Evolutionary conservation across 2,329 filamentous ascomycete genomes (phyloP).

Genomic region (Exutisphaerella laricina): DNA sequence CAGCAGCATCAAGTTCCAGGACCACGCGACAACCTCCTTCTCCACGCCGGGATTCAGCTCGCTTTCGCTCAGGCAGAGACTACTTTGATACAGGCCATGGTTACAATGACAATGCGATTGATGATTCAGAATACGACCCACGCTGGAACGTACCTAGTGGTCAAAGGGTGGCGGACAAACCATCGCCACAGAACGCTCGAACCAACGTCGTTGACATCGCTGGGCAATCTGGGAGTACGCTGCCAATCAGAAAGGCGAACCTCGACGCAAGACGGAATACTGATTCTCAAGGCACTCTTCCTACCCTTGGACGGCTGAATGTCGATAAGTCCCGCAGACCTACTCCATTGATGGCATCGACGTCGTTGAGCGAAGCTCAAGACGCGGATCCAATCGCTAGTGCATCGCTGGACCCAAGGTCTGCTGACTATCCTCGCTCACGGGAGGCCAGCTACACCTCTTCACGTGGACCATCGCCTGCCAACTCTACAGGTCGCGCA

Average conservation of each 20-base stretch:
- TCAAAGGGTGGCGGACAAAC: constrained; percentile 14
- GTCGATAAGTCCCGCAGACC: constrained; percentile 24
- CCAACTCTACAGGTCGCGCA: constrained; percentile 11
- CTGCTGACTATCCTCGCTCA: constrained; percentile 15
- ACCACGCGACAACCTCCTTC: constrained; percentile 18
- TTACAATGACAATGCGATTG: constrained; percentile 23
- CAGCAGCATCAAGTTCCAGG: constrained; percentile 6
- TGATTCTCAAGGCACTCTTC: constrained; percentile 23
- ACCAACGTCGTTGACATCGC: constrained; percentile 26
- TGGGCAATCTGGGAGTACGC: constrained; percentile 10
- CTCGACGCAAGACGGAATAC: constrained; percentile 30
- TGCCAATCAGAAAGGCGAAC: constrained; percentile 19
- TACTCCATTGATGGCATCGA: constrained; percentile 25
- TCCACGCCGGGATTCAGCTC: constrained; percentile 23
- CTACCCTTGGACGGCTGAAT: constrained; percentile 19
- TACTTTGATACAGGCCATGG: constrained; percentile 21
- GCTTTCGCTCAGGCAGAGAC: constrained; percentile 24
- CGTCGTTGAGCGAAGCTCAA: constrained; percentile 21
- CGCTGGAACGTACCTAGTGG: constrained; percentile 7
- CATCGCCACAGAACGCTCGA: constrained; percentile 10
- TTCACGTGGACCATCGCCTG: constrained; percentile 26
- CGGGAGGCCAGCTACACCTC: constrained; percentile 23
- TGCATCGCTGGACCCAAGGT: constrained; percentile 13
- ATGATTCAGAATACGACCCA: constrained; percentile 22
- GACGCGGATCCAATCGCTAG: constrained; percentile 12